phyloP scores from a whole-genome alignment of 2,329 filamentous ascomycete species.

The Herpotrichia juniperi region DNA sequence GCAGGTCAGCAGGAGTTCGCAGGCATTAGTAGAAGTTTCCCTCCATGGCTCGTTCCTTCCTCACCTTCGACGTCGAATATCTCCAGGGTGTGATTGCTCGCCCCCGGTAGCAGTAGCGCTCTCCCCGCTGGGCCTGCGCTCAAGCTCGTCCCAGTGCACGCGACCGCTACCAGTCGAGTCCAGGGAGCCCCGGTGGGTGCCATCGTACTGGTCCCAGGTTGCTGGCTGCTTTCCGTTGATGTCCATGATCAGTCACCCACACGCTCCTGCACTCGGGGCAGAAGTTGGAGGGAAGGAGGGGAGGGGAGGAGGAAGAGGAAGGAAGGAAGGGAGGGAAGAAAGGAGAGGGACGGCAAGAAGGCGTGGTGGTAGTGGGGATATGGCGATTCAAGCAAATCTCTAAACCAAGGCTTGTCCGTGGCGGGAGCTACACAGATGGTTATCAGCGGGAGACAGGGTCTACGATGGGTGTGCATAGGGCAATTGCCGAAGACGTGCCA shows the following conservation, averaged over 20 bases:
- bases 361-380: not conserved
- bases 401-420: slow-evolving; percentile 29
- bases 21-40: not conserved
- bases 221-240: slow-evolving; percentile 50
- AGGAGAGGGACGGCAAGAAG: slow-evolving; percentile 14
- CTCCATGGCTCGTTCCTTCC: slow-evolving; percentile 8
- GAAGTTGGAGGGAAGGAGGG: slow-evolving; percentile 1
- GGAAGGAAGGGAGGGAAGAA: slow-evolving; percentile 18
- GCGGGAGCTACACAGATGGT: slow-evolving; percentile 39
- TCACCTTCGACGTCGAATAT: slow-evolving; percentile 46
- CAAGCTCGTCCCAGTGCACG: slow-evolving; percentile 47
- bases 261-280: not conserved
- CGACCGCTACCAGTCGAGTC: slow-evolving; percentile 46
- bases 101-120: slow-evolving; percentile 29
- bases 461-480: slow-evolving; percentile 7
- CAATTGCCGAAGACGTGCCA: slow-evolving; percentile 4
- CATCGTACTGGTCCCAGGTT: slow-evolving; percentile 55
- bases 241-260: slow-evolving; percentile 32
- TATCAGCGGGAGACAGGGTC: slow-evolving; percentile 35
- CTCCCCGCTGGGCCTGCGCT: slow-evolving; percentile 35
- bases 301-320: slow-evolving; percentile 6
- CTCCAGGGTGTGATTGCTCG: slow-evolving; percentile 23
- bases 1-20: slow-evolving; percentile 6
- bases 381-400: slow-evolving; percentile 16
- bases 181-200: slow-evolving; percentile 48